Percentiles rank a stretch among this genome's conserved stretches.
These are phyloP conservation scores for Aspergillus tanneri DNA, from an alignment of 2,329 filamentous ascomycete genomes.

Conservation along the genomic window DNA sequence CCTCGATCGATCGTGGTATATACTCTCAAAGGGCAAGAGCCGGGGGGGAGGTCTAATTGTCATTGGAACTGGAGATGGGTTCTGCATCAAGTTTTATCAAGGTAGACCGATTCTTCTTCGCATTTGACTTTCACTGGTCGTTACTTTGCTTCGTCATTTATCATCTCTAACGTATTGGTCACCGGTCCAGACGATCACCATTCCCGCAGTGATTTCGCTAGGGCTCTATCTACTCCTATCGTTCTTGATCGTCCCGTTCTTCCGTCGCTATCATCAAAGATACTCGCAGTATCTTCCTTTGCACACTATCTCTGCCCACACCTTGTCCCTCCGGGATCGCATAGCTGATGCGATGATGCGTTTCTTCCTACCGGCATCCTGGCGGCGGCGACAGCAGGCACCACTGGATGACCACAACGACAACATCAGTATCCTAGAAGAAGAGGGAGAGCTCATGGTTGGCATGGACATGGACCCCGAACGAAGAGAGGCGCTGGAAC, in stretches of 20 bases:
- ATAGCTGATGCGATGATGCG: conserved; percentile 43
- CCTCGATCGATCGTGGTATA: background rate
- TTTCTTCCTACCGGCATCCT: conserved; percentile 45
- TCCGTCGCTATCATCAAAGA: conserved; percentile 67
- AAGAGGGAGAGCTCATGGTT: conserved; percentile 59
- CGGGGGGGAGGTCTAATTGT: too few species aligned
- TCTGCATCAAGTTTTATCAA: conserved; percentile 33
- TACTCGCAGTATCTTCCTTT: conserved; percentile 74
- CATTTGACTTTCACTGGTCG: background rate
- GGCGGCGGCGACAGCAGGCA: conserved; percentile 51
- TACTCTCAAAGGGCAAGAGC: background rate
- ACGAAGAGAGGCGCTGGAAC: conserved; percentile 45
- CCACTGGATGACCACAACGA: conserved; percentile 47
- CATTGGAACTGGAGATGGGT: conserved; percentile 25
- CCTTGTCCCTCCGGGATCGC: conserved; percentile 56
- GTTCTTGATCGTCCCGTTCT: conserved; percentile 65
- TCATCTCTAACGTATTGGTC: background rate
- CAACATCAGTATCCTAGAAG: conserved; percentile 63
- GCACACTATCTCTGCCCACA: conserved; percentile 51
- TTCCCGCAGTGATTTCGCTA: conserved; percentile 70
- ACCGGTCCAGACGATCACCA: conserved; percentile 61
- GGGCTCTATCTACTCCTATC: conserved; percentile 65
- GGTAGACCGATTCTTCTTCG: conserved; percentile 23
- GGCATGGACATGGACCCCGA: conserved; percentile 55
- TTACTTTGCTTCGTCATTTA: background rate